These are phyloP conservation scores for Chlamydomonas schloesseri DNA, from an alignment of 139 green algal genomes.

Conservation along the genomic window DNA sequence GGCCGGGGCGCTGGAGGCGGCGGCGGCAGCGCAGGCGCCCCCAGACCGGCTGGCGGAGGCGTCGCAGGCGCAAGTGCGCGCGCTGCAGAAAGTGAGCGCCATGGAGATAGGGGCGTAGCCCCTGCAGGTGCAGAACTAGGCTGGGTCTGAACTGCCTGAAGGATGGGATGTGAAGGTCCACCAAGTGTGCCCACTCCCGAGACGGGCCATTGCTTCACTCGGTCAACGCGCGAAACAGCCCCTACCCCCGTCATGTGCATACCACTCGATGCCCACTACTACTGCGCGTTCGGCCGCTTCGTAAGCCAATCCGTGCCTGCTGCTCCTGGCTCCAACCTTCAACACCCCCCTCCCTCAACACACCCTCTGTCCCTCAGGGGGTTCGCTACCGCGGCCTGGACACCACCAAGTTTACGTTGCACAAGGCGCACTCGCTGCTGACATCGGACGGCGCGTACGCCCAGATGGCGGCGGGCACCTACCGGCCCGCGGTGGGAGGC, in stretches of 20 bases:
- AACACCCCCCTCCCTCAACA: neutral
- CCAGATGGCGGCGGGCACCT: neutral
- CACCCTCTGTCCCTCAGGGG: neutral
- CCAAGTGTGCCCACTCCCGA: neutral
- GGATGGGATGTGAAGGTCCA: too few species aligned
- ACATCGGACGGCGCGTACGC: conserved; percentile 8
- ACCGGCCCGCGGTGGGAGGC: neutral
- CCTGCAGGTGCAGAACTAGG: neutral
- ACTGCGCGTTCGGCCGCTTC: too few species aligned
- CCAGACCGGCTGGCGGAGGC: too few species aligned
- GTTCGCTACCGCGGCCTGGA: conserved; percentile 5
- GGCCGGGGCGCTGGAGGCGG: neutral
- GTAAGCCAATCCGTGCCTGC: too few species aligned
- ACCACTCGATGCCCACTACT: too few species aligned
- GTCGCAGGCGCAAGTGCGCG: neutral
- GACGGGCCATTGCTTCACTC: too few species aligned
- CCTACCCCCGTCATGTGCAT: too few species aligned
- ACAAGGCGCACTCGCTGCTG: conserved; percentile 33
- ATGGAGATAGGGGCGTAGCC: too few species aligned
- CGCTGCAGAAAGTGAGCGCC: neutral
- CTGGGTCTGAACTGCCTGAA: neutral
- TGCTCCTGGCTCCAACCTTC: too few species aligned
- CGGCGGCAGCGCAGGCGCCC: too few species aligned
- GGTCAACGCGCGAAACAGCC: too few species aligned
- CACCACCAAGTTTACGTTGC: conserved; percentile 26